phyloP scores from a whole-genome alignment of 495 filamentous ascomycete genomes.

The Aspergillus campestris region DNA sequence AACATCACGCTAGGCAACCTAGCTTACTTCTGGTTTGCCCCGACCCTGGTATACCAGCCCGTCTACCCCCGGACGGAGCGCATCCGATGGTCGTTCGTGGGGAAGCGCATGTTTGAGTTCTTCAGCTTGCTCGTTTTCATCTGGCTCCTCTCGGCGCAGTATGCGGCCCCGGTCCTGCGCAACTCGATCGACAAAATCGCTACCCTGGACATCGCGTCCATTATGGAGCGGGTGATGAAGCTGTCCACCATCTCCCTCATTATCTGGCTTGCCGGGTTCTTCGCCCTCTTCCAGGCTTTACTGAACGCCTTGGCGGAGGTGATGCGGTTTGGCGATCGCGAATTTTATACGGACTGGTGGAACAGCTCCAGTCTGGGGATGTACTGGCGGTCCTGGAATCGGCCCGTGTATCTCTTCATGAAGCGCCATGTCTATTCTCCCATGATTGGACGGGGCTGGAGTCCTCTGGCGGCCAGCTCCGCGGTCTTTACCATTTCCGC shows the following conservation, averaged over 20 bases:
- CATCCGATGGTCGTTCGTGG: conserved; percentile 79
- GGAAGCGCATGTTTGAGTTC: conserved; percentile 71
- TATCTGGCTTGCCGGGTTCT: conserved; percentile 96
- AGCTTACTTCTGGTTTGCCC: conserved; percentile 93
- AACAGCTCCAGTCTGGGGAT: conserved; percentile 75
- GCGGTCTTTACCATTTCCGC: conserved; percentile 82
- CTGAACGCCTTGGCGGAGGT: conserved; percentile 89
- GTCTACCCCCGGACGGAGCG: conserved; percentile 75
- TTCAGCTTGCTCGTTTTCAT: conserved; percentile 72
- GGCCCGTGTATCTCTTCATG: conserved; percentile 94
- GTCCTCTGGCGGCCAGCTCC: conserved; percentile 53
- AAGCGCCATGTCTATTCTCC: conserved; percentile 84
- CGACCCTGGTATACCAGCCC: conserved; percentile 93
- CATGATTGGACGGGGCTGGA: conserved; percentile 73
- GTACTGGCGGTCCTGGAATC: conserved; percentile 97
- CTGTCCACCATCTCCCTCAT: conserved; percentile 86
- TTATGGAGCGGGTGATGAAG: conserved; percentile 87
- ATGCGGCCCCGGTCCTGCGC: conserved; percentile 77
- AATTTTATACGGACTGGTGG: conserved; percentile 98
- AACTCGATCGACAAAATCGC: conserved; percentile 85
- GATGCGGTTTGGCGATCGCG: conserved; percentile 80
- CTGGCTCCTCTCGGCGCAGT: conserved; percentile 88
- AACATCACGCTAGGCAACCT: conserved; percentile 87
- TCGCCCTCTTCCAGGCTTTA: conserved; percentile 83
- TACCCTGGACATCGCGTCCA: conserved; percentile 68